Conservation (phyloP, 192 early-diverging fungal species). For the Ramicandelaber brevisporus region DNA sequence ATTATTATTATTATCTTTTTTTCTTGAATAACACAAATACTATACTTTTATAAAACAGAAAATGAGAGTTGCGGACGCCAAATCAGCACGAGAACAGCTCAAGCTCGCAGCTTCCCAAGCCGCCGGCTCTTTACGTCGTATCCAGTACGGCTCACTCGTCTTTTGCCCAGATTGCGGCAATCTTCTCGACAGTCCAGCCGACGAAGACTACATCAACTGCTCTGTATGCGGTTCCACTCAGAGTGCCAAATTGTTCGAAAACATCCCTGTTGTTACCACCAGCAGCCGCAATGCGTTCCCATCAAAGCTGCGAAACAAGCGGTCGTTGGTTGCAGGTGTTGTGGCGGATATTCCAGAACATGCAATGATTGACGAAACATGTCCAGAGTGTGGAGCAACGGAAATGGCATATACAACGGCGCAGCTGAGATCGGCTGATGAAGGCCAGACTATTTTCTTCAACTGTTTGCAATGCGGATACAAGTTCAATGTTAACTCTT, state of each 20-base stretch:
- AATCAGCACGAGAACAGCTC: no score
- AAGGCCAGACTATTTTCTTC: conserved; percentile 99
- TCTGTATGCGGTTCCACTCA: conserved; percentile 48
- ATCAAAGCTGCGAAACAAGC: conserved; percentile 39
- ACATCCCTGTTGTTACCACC: conserved; percentile 54
- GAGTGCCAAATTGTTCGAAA: conserved; percentile 38
- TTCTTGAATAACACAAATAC: no score
- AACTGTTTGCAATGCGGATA: conserved; percentile 88
- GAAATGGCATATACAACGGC: conserved; percentile 94
- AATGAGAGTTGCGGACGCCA: no score
- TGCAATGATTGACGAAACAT: conserved; percentile 69
- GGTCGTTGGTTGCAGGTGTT: conserved; percentile 29
- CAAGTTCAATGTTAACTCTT: no score
- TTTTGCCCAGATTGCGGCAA: conserved; percentile 83
- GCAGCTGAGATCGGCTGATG: conserved; percentile 93
- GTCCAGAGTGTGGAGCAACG: conserved; percentile 73
- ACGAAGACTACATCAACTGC: conserved; percentile 58
- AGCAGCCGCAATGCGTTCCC: conserved; percentile 55
- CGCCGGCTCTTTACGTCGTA: no score
- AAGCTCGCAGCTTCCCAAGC: no score
- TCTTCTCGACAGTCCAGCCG: conserved; percentile 63
- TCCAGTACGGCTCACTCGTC: conserved; percentile 39
- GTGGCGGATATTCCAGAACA: conserved; percentile 17
- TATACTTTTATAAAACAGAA: no score
- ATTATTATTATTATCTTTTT: no score